These are phyloP conservation scores for Pseudozyma tsukubaensis DNA, from an alignment of 1,284 basidiomycete genomes.

Conservation along the genomic window DNA sequence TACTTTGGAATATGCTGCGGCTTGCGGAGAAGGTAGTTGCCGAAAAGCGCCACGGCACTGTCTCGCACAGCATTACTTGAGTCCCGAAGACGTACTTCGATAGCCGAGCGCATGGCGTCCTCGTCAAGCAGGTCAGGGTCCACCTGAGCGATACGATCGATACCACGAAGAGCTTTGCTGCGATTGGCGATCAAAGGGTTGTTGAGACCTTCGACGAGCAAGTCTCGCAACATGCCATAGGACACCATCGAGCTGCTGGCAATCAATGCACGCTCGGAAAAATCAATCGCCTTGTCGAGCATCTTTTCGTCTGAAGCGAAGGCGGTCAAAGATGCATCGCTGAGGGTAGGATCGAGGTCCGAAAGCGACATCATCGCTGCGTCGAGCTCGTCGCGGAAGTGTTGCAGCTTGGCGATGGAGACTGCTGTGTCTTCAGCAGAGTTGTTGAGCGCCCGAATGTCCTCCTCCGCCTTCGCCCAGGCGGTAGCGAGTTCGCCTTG, in stretches of 20 bases:
- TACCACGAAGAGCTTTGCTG: slow-evolving; percentile 57
- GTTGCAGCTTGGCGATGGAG: slow-evolving; percentile 28
- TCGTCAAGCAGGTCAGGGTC: slow-evolving; percentile 54
- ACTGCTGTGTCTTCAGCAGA: slow-evolving; percentile 13
- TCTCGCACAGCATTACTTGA: slow-evolving; percentile 92
- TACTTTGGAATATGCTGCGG: slow-evolving; percentile 86
- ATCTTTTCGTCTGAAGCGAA: slow-evolving; percentile 29
- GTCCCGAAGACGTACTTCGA: slow-evolving; percentile 89
- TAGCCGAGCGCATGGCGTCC: slow-evolving; percentile 70
- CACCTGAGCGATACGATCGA: slow-evolving; percentile 53
- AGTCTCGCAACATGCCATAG: slow-evolving; percentile 33
- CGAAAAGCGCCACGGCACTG: slow-evolving; percentile 92
- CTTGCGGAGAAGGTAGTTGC: slow-evolving; percentile 90
- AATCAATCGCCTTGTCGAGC: slow-evolving; percentile 24
- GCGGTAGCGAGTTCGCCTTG: slow-evolving; percentile 54
- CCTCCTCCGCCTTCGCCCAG: slow-evolving; percentile 27
- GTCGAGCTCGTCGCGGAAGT: slow-evolving; percentile 40
- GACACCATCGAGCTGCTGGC: slow-evolving; percentile 54
- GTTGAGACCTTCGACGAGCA: slow-evolving; percentile 53
- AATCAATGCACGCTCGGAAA: slow-evolving; percentile 44
- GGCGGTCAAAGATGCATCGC: slow-evolving; percentile 11
- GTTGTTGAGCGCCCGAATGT: slow-evolving; percentile 12
- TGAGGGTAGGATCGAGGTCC: slow-evolving; percentile 21
- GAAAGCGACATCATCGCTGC: slow-evolving; percentile 38
- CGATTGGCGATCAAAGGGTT: slow-evolving; percentile 59